These are phyloP conservation scores for Trichoderma oligosporum DNA, from an alignment of 2,329 filamentous ascomycete genomes.

Conservation along the genomic window DNA sequence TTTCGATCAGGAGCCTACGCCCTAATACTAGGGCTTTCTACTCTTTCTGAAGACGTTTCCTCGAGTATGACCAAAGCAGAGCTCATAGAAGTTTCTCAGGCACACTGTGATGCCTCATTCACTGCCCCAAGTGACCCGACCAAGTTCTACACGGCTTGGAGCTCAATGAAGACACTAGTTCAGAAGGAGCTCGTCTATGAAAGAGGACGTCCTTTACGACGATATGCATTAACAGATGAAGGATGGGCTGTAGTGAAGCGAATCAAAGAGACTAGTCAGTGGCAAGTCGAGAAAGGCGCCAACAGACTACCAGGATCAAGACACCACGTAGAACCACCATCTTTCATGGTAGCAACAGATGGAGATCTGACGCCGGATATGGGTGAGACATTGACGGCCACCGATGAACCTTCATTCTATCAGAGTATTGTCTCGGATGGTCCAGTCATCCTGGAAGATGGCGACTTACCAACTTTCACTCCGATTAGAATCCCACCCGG, in stretches of 20 bases:
- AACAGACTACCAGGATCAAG: slow-evolving; percentile 2
- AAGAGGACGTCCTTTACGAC: slow-evolving; percentile 62
- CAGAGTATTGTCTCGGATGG: slow-evolving; percentile 42
- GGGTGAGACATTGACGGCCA: background rate
- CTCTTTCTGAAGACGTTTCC: slow-evolving; percentile 50
- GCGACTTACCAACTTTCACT: slow-evolving; percentile 45
- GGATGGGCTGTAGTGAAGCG: slow-evolving; percentile 70
- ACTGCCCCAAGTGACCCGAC: slow-evolving; percentile 62
- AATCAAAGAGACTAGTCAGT: slow-evolving; percentile 54
- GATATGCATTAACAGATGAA: slow-evolving; percentile 70
- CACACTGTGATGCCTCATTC: slow-evolving; percentile 70
- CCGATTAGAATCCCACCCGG: slow-evolving; percentile 61
- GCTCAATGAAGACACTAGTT: slow-evolving; percentile 71
- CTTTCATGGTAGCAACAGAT: background rate
- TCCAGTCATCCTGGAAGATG: slow-evolving; percentile 28
- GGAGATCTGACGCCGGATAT: background rate
- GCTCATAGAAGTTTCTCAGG: slow-evolving; percentile 66
- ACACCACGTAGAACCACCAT: background rate
- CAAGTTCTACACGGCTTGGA: slow-evolving; percentile 77
- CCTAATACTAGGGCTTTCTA: slow-evolving; percentile 63
- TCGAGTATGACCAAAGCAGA: slow-evolving; percentile 62
- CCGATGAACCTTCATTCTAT: slow-evolving; percentile 25
- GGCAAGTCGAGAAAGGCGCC: slow-evolving; percentile 28
- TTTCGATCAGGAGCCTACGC: slow-evolving; percentile 73
- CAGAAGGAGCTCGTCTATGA: slow-evolving; percentile 72